Conservation (phyloP, 345 rosid genomes). For the Dipteronia dyeriana region DNA sequence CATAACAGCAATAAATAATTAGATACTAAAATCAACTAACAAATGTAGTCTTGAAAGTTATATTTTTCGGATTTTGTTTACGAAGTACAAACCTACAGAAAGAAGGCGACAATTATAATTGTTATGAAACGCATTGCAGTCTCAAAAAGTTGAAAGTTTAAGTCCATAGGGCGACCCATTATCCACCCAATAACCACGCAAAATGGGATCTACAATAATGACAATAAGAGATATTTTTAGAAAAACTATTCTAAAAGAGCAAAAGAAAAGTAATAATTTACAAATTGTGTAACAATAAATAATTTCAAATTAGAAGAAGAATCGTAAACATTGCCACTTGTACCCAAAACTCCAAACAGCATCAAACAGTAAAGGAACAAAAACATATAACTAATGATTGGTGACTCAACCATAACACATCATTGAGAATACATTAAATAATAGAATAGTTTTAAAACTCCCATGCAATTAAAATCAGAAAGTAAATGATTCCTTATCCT, state of each 20-base stretch:
- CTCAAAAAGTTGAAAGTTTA: slow-evolving; percentile 54
- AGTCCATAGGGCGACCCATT: slow-evolving; percentile 46
- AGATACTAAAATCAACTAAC: not conserved
- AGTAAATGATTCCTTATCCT: too few relatives aligned
- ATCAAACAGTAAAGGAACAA: not conserved
- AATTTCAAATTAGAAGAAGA: not conserved
- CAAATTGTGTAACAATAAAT: not conserved
- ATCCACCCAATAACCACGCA: slow-evolving; percentile 58
- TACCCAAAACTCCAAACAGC: too few relatives aligned
- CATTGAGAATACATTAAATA: too few relatives aligned
- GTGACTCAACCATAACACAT: not conserved
- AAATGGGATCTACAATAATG: slow-evolving; percentile 46
- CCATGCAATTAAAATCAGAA: not conserved
- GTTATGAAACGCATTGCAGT: slow-evolving; percentile 53
- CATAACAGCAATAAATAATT: not conserved
- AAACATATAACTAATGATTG: not conserved
- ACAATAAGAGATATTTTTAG: slow-evolving; percentile 3
- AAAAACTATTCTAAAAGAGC: not conserved
- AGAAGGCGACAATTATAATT: slow-evolving; percentile 55
- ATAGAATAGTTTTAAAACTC: too few relatives aligned
- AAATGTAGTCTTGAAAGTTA: not conserved
- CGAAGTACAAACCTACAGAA: slow-evolving; percentile 46
- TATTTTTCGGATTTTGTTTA: not conserved
- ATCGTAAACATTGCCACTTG: not conserved
- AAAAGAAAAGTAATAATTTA: not conserved